Base-by-base conservation (phyloP, 768 basidiomycete species). In the Cubamyces lactineus region DNA sequence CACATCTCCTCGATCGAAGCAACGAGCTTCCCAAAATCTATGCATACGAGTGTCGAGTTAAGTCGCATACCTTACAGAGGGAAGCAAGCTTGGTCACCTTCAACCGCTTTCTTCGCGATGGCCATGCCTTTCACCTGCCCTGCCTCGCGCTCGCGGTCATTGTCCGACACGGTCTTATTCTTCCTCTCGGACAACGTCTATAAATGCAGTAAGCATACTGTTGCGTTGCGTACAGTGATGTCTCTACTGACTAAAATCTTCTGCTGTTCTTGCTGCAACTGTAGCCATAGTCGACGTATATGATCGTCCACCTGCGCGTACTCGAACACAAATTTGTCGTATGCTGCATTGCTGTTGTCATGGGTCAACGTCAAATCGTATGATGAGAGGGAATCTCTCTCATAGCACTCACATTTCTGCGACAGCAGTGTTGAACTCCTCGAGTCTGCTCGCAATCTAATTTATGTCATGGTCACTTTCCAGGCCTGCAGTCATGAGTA, bases 71-170 rank as follows among this genome's bases (percentile, higher is more conserved):
- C 12, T 23, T 7, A 15, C 8, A 16, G 15, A 40, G 7, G 11
- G 13, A 13, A 19, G 11, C 38, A 21, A 19, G 11, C 38, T 16
- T 41, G 38, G 65, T 28, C 17, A 70, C 72, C 72, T 66, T 68
- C 68, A 8, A 68, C 64, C 2, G 72, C 70, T 42, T 69, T 69
- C 61, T 70, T 71, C 3, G 69, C 60, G 7, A 67, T 61, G 1
- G 70, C 70, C 68, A 71, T 67, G 4, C 67, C 70, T 46, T 67
- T 61, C n/a, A 73, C 65, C 26, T 70, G 70, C 1, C 68, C 68
- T 28, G 59, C 62, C 64, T 71, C 70, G n/a, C 70, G 63, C 39
- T 62, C 61, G 19, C 55, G 34, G 30, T 71, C 72, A 23, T 50
- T 57, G 15, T 67, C 69, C 2, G 30, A 13, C 17, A 64, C 48